Evolutionary conservation across 441 rosid genomes (phyloP), one percentile per base, ranked within the genome.

Genomic region (Omphalea diandra): DNA sequence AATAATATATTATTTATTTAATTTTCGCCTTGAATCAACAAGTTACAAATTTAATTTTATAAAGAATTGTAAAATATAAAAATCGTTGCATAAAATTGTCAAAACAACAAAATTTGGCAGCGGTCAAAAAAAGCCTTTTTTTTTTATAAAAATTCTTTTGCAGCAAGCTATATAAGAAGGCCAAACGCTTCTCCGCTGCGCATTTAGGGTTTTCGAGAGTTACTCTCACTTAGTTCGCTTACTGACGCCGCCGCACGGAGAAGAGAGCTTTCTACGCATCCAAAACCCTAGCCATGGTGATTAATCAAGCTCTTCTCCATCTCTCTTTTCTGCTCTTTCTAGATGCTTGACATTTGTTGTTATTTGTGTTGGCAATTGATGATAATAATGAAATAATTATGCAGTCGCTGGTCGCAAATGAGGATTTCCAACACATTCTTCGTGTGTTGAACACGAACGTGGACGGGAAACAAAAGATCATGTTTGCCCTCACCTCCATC

Each of bases 361-460:
- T n/a, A n/a, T n/a, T n/a, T n/a, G n/a, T n/a, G n/a, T n/a, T n/a
- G n/a, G n/a, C n/a, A n/a, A n/a, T n/a, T n/a, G n/a, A n/a, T 27
- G 14, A 33, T 65, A 14, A 35, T 38, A 44, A 11, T 56, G 17
- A 31, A 43, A 41, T 36, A n/a, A n/a, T 38, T 24, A 41, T 50
- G 36, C 54, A 91, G 97, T 84, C 91, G 67, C 86, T 91, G 71
- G 96, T 91, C 6, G 90, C 94, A 7, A 88, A 85, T 71, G 97
- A 91, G 71, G 97, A 88, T 9, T 91, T 90, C 35, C 96, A 91
- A 83, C 97, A 91, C 85, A 91, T 91, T 62, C 84, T 91, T 71
- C 96, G 94, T 88, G 97, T 91, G 73, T 68, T 89, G 70, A 91
- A 91, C 84, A 90, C 96, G 41, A 91, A 91, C 71, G 96, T 91